phyloP scores from a whole-genome alignment of 2,329 filamentous ascomycete species.

The Colletotrichum sublineola region DNA sequence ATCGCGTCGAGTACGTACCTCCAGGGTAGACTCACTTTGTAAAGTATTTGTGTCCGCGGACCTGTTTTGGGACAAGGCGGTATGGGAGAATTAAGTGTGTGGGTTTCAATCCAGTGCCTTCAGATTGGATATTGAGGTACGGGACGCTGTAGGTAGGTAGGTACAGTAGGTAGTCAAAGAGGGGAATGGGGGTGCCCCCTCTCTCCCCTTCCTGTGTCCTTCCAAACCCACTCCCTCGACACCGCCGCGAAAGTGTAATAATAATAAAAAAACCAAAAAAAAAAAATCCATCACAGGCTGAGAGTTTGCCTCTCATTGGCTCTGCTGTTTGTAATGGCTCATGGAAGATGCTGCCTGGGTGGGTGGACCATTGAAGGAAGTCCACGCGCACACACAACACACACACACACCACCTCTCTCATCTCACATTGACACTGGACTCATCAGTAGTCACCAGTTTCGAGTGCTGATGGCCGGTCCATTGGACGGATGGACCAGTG shows the following conservation, averaged over 20 bases:
- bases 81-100: background rate
- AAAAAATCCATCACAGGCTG: constrained; percentile 1
- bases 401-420: background rate
- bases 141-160: too few species aligned
- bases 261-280: background rate
- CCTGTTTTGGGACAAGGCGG: constrained; percentile 26
- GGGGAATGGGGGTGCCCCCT: constrained; percentile 6
- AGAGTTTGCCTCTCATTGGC: constrained; percentile 10
- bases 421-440: constrained; percentile 1
- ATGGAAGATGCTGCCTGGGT: background rate
- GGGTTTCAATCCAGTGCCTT: constrained; percentile 14
- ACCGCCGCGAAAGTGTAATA: constrained; percentile 3
- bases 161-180: constrained; percentile 8
- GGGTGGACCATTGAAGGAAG: background rate
- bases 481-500: background rate
- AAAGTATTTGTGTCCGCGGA: background rate
- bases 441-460: background rate
- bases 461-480: background rate
- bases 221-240: constrained; percentile 18
- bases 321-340: background rate
- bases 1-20: constrained; percentile 15
- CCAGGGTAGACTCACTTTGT: too few species aligned
- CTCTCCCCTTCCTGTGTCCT: background rate
- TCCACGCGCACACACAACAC: background rate
- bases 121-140: constrained; percentile 13